These are phyloP conservation scores for Leishmania major DNA, from an alignment of 208 protist genomes.

Conservation along the genomic window DNA sequence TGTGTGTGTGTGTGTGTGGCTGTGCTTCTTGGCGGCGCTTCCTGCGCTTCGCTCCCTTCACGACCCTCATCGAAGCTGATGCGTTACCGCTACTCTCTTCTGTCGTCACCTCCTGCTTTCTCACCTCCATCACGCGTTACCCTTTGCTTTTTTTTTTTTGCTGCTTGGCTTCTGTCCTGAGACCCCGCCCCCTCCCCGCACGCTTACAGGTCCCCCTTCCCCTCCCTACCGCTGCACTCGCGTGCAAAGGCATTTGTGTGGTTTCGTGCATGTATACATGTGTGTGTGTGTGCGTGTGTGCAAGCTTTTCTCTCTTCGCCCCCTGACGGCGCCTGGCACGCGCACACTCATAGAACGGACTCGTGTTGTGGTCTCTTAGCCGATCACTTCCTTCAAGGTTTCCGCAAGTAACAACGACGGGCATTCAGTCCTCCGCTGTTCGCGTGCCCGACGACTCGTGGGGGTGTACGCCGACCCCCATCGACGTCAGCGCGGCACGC, in stretches of 20 bases:
- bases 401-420: constrained; percentile 28
- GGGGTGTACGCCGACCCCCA: constrained; percentile 34
- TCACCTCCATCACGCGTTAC: neutral
- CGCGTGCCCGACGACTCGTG: constrained; percentile 30
- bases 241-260: neutral
- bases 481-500: constrained; percentile 33
- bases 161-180: neutral
- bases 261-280: too few relatives aligned
- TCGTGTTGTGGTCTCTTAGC: neutral
- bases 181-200: too few relatives aligned
- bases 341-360: neutral
- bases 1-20: neutral
- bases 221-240: neutral
- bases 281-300: neutral
- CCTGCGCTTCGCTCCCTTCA: neutral
- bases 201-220: neutral
- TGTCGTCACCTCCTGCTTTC: neutral
- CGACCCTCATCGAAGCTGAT: neutral
- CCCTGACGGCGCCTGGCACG: neutral
- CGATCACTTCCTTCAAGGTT: neutral
- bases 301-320: neutral
- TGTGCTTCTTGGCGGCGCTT: neutral
- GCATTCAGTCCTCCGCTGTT: constrained; percentile 29
- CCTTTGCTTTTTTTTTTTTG: too few relatives aligned
- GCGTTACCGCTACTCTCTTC: neutral